Percentiles rank a stretch among this genome's conserved stretches.
Conservation (phyloP, 2,329 filamentous ascomycete species). For the Microsporum ferrugineum region DNA sequence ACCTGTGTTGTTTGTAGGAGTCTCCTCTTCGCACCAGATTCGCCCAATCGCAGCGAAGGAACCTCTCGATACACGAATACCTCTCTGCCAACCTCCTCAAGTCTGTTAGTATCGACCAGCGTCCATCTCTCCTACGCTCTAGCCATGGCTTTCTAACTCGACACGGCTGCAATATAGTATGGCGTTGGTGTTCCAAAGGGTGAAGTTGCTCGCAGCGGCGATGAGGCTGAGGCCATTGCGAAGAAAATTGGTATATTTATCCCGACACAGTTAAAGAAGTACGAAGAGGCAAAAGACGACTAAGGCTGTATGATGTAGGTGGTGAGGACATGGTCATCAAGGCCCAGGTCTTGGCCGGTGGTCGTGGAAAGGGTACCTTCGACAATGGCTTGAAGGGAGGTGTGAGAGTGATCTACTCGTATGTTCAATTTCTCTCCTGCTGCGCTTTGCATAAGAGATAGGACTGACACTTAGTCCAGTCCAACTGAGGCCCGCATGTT, state of each 20-base stretch:
- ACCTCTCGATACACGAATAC: slow-evolving; percentile 96
- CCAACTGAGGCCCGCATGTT: slow-evolving; percentile 94
- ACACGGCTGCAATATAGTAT: slow-evolving; percentile 50
- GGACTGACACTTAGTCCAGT: slow-evolving; percentile 27
- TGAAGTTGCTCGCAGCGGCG: slow-evolving; percentile 66
- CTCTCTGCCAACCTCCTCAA: slow-evolving; percentile 85
- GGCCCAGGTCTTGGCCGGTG: slow-evolving; percentile 95
- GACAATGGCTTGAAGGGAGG: slow-evolving; percentile 98
- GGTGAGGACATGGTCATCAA: slow-evolving; percentile 98
- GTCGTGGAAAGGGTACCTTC: slow-evolving; percentile 93
- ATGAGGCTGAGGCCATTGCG: slow-evolving; percentile 84
- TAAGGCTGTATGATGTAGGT: slow-evolving; percentile 33
- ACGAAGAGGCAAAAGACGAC: not conserved
- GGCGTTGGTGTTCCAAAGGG: slow-evolving; percentile 88
- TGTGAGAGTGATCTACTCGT: slow-evolving; percentile 97
- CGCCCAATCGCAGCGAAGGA: slow-evolving; percentile 67
- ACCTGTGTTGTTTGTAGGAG: slow-evolving; percentile 37
- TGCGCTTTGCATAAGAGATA: not conserved
- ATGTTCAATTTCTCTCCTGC: slow-evolving; percentile 15
- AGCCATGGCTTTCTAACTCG: not conserved
- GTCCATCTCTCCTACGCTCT: slow-evolving; percentile 2
- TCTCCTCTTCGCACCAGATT: slow-evolving; percentile 42
- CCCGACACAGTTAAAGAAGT: not conserved
- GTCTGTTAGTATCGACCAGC: slow-evolving; percentile 35
- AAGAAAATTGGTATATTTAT: slow-evolving; percentile 62